Percentiles rank a stretch among this genome's conserved stretches.
Evolutionary conservation across 108 stramenopile genomes (phyloP).

Genomic region (Nannochloropsis oceanica): DNA sequence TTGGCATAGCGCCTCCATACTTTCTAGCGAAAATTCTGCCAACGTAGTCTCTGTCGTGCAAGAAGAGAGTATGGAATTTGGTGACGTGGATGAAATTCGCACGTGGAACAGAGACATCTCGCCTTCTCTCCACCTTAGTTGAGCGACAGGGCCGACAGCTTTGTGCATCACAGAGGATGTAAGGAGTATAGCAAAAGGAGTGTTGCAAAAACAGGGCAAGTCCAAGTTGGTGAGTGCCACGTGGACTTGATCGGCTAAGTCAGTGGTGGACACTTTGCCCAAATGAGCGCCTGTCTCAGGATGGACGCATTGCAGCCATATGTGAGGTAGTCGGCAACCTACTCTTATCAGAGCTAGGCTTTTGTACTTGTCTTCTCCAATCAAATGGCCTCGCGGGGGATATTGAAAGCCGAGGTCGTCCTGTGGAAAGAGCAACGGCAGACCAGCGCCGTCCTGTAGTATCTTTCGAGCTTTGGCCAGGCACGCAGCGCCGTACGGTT

Average conservation of each 20-base stretch:
- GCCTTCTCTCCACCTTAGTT: not conserved
- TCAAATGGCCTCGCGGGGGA: not conserved
- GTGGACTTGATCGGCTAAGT: not conserved
- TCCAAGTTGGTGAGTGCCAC: not conserved
- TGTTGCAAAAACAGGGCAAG: too few relatives aligned
- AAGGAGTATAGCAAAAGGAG: not conserved
- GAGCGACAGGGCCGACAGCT: not conserved
- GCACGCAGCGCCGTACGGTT: not conserved
- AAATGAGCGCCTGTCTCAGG: not conserved
- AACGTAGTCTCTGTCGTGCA: not conserved
- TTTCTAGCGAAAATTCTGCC: not conserved
- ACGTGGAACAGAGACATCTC: not conserved
- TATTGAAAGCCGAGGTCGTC: not conserved
- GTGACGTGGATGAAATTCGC: not conserved
- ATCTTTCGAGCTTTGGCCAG: not conserved
- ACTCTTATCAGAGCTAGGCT: not conserved
- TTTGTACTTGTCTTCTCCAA: not conserved
- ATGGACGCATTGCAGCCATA: not conserved
- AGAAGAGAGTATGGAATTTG: not conserved
- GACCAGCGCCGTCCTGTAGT: not conserved
- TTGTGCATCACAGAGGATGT: not conserved
- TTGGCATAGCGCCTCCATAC: not conserved
- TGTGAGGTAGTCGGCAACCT: not conserved
- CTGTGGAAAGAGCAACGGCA: not conserved
- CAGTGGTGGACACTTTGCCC: not conserved